phyloP scores from a whole-genome alignment of 805 yeast species.

The Pichia manshurica region DNA sequence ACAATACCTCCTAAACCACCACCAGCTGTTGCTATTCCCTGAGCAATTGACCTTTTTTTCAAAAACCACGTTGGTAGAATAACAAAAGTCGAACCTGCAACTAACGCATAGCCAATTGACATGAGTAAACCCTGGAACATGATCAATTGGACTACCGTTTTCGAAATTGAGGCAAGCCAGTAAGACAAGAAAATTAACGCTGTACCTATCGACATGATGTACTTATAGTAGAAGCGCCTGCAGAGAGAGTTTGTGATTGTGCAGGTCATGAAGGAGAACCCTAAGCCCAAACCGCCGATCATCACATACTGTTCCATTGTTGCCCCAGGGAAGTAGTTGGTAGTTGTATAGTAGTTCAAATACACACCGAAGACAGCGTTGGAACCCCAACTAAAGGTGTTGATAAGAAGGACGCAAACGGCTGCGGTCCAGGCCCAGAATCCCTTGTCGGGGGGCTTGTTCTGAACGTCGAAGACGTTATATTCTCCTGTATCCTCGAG shows the following conservation, averaged over 20 bases:
- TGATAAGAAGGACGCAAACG: conserved; percentile 27
- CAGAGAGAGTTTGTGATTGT: conserved; percentile 49
- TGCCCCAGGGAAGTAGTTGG: conserved; percentile 43
- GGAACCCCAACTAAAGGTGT: conserved; percentile 48
- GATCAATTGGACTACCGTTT: conserved; percentile 38
- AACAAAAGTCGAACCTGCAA: conserved; percentile 31
- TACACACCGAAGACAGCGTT: conserved; percentile 52
- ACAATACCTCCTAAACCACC: conserved; percentile 50
- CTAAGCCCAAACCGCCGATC: conserved; percentile 49
- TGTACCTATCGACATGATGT: conserved; percentile 39
- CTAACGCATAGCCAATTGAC: conserved; percentile 38
- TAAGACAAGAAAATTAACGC: conserved; percentile 35
- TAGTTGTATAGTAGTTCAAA: conserved; percentile 40
- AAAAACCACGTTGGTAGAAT: conserved; percentile 48
- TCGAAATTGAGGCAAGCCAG: conserved; percentile 41
- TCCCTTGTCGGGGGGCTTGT: conserved; percentile 40
- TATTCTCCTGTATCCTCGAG: conserved; percentile 30
- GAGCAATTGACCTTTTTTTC: conserved; percentile 38
- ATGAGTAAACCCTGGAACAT: conserved; percentile 45
- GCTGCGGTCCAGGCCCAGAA: conserved; percentile 46
- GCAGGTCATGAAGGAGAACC: conserved; percentile 53
- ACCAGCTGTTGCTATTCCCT: conserved; percentile 45
- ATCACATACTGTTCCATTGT: conserved; percentile 46
- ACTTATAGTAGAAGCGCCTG: conserved; percentile 45
- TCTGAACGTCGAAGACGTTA: conserved; percentile 22